Evolutionary conservation across 305 asterid species (phyloP), one percentile per base, ranked within the genome.

Genomic region (Fraxinus sp.): DNA sequence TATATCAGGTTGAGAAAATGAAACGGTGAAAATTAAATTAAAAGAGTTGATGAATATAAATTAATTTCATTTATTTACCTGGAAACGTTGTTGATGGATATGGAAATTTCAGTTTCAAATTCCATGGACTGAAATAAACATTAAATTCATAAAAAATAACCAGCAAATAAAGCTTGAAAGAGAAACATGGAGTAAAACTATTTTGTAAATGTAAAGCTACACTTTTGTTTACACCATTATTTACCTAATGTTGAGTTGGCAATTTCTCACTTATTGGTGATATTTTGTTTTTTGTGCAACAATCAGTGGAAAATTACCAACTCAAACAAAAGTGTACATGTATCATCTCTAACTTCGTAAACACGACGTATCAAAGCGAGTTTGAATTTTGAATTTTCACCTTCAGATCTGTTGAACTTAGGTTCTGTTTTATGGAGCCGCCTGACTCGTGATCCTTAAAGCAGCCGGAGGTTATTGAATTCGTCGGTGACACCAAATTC

Each of bases 51-150:
- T 66, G 30, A 62, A 26, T 66, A 28, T 8, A 66, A 7, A 24
- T 73, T 68, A 24, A 26, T 66, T 22, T 22, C 52, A 41, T 64
- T 49, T 74, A 49, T 57, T 87, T 79, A 92, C 97, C 97, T 86
- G 91, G 84, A 89, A 77, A 84, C 81, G 62, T 86, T 78, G 77
- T 83, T 86, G 77, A 36, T 73, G 77, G 88, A 83, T 84, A 92
- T 85, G 28, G 92, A 86, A 79, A 81, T 80, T 85, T 89, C 93
- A 76, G 89, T 87, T 87, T 82, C 94, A 66, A 80, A 89, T 77
- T 80, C 89, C 71, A 89, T 83, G 68, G 73, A 71, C 84, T 84
- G 87, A 81, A 90, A 81, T 86, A 92, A 85, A 82, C 14, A 62
- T 22, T 24, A 62, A 62, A 8, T 62, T 62, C 71, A 22, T 62